These are phyloP conservation scores for Penicillium coprophilum DNA, from an alignment of 495 filamentous ascomycete genomes.

Conservation along the genomic window DNA sequence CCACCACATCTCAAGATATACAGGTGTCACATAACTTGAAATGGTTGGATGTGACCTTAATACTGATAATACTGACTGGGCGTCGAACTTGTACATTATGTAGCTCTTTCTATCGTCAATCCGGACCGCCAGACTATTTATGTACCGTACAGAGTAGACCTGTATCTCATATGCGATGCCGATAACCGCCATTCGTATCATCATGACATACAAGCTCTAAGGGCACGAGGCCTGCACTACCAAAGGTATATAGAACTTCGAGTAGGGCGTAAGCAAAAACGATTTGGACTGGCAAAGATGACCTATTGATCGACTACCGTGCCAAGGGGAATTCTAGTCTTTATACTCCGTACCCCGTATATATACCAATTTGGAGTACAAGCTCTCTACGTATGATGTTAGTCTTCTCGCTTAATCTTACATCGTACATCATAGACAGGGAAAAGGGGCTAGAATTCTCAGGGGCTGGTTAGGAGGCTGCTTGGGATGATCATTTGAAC, in stretches of 20 bases:
- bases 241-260: neutral
- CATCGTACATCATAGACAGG: neutral
- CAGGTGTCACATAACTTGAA: neutral
- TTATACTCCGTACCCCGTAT: neutral
- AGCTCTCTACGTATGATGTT: neutral
- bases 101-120: neutral
- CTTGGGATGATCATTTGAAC: conserved; percentile 5
- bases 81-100: neutral
- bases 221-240: neutral
- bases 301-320: neutral
- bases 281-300: neutral
- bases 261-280: neutral
- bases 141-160: neutral
- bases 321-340: neutral
- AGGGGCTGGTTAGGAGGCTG: conserved; percentile 4
- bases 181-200: neutral
- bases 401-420: neutral
- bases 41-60: neutral
- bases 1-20: neutral
- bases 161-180: neutral
- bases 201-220: neutral
- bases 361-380: no score
- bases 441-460: neutral
- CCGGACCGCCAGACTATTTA: neutral
- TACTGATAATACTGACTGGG: neutral